Evolutionary conservation across 2,329 filamentous ascomycete species (phyloP), one percentile per base, ranked within the genome.

Genomic region (Aspergillus versicolor): DNA sequence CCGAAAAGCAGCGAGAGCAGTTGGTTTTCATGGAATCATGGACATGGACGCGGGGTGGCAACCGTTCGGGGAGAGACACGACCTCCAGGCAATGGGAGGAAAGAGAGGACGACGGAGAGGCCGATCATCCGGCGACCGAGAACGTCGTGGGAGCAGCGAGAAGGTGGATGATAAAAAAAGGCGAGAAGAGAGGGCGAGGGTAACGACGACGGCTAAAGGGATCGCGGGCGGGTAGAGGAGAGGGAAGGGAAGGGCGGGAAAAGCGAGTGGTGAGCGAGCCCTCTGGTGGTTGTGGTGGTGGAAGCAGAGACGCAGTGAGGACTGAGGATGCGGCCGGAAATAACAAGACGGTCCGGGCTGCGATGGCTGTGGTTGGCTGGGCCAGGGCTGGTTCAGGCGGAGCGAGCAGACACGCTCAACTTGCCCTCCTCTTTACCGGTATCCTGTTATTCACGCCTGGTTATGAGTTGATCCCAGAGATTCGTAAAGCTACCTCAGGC

Each of bases 21-120:
- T 67, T 59, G 70, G 65, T 55, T 60, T 57, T 65, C 63, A 65
- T 65, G 63, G 58, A 65, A 64, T 72, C 74, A 77, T 77, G 67
- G 73, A 75, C 73, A 71, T 73, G 73, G 27, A 30, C 27, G 27
- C 27, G 27, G 27, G 72, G 73, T 66, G 63, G 64, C 50, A 65
- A 61, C 59, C 56, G 61, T 56, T 52, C 50, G 58, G 44, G 63
- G 59, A 60, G 59, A 61, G 58, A 54, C 62, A 60, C 55, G 58
- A 61, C 63, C 64, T 67, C 63, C 56, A 57, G 60, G 58, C 54
- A 60, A 32, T 27, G 46, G 56, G 57, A 55, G 56, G 58, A 60
- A 59, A 56, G 57, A 53, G 51, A 59, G 47, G 49, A 54, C 50
- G 54, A 58, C 48, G 56, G 58, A 59, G 61, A 61, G 58, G 54